phyloP scores from a whole-genome alignment of 1,284 basidiomycete species.

The Cryptococcus sp. region DNA sequence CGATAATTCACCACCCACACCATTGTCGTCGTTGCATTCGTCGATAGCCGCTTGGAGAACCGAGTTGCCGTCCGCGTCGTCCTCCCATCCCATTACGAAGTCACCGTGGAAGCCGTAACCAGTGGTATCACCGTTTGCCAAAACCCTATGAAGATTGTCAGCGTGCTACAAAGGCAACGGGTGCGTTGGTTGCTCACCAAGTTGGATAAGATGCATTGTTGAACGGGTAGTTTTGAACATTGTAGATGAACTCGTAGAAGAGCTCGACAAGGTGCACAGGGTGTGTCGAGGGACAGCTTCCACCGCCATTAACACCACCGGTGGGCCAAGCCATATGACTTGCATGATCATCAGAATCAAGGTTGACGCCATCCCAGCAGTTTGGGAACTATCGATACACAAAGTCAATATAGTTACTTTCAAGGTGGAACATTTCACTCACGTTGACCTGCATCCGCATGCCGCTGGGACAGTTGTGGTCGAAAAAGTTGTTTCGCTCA shows the following conservation, averaged over 20 bases:
- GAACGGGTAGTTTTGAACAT: conserved; percentile 30
- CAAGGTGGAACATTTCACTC: conserved; percentile 12
- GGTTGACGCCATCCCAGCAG: conserved; percentile 45
- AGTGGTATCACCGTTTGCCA: conserved; percentile 49
- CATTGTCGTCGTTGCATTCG: background rate
- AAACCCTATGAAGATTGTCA: conserved; percentile 32
- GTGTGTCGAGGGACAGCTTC: conserved; percentile 39
- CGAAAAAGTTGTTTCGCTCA: conserved; percentile 42
- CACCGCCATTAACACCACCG: conserved; percentile 20
- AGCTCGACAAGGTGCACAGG: conserved; percentile 42
- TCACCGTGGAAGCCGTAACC: conserved; percentile 46
- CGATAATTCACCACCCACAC: conserved; percentile 28
- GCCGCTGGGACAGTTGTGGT: conserved; percentile 44
- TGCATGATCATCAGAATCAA: conserved; percentile 41
- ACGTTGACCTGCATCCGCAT: conserved; percentile 39
- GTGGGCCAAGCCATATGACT: conserved; percentile 40
- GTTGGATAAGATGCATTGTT: conserved; percentile 30
- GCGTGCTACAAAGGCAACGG: conserved; percentile 18
- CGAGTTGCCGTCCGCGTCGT: conserved; percentile 32
- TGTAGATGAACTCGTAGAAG: conserved; percentile 41
- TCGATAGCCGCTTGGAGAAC: conserved; percentile 31
- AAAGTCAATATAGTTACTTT: conserved; percentile 26
- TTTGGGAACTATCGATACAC: conserved; percentile 33
- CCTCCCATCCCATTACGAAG: conserved; percentile 44
- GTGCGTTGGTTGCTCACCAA: conserved; percentile 16